These are phyloP conservation scores for Cephalotrichum gorgonifer DNA, from an alignment of 2,329 filamentous ascomycete genomes.

Conservation along the genomic window DNA sequence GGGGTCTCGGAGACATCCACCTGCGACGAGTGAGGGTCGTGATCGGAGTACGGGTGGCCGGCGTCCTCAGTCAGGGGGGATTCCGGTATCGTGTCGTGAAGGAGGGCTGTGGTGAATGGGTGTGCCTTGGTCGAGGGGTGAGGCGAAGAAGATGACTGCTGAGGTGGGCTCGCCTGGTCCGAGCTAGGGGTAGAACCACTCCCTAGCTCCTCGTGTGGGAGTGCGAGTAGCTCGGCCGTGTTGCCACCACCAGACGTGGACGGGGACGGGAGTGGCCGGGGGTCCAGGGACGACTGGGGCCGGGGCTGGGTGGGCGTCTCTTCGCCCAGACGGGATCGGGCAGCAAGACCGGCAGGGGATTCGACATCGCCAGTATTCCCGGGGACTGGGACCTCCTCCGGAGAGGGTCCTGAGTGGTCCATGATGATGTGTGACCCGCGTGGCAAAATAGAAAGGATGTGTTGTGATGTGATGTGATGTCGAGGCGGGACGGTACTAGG, in stretches of 20 bases:
- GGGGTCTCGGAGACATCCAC: conserved; percentile 32
- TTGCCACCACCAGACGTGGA: neutral
- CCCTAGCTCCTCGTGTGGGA: neutral
- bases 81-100: conserved; percentile 1
- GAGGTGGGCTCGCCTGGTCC: neutral
- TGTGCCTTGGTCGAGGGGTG: neutral
- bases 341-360: neutral
- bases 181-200: neutral
- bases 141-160: neutral
- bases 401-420: conserved; percentile 1
- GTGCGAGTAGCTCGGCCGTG: neutral
- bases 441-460: neutral
- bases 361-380: neutral
- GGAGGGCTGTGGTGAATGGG: neutral
- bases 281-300: neutral
- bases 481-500: neutral
- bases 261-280: neutral
- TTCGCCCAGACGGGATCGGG: neutral
- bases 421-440: neutral
- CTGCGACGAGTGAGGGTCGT: neutral
- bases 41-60: neutral
- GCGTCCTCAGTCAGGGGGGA: neutral
- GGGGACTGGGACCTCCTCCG: neutral
- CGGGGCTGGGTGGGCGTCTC: neutral
- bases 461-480: too few relatives aligned